Conservation (phyloP, 2,329 filamentous ascomycete genomes). For the Xylaria arbuscula region DNA sequence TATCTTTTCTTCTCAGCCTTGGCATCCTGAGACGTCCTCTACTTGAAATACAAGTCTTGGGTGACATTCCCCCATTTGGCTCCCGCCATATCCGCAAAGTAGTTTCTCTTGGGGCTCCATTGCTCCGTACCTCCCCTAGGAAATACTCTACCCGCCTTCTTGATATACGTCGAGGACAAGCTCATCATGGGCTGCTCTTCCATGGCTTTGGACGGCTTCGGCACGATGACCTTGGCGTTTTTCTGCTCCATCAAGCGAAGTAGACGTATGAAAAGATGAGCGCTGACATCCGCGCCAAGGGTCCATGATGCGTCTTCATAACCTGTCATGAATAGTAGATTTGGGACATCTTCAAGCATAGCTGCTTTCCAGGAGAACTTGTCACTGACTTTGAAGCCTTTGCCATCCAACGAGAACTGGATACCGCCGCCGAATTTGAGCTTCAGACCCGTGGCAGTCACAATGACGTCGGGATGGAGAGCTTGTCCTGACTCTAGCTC, state of each 20-base stretch:
- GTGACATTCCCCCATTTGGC: slow-evolving; percentile 43
- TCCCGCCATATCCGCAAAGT: slow-evolving; percentile 40
- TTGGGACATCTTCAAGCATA: slow-evolving; percentile 76
- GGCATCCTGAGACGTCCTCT: not conserved
- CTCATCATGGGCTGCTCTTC: slow-evolving; percentile 45
- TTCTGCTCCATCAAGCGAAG: slow-evolving; percentile 59
- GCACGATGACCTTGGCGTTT: slow-evolving; percentile 32
- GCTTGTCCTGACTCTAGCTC: slow-evolving; percentile 59
- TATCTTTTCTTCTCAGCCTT: not conserved
- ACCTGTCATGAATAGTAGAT: slow-evolving; percentile 69
- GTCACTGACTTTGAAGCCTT: slow-evolving; percentile 57
- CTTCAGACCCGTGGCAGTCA: slow-evolving; percentile 75
- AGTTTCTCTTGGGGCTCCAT: slow-evolving; percentile 44
- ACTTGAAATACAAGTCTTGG: slow-evolving; percentile 39
- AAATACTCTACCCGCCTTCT: slow-evolving; percentile 52
- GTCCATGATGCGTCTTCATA: slow-evolving; percentile 77
- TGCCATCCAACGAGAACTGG: slow-evolving; percentile 64
- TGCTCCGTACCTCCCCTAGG: slow-evolving; percentile 51
- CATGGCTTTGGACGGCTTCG: slow-evolving; percentile 33
- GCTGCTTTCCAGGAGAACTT: slow-evolving; percentile 71
- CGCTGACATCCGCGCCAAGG: slow-evolving; percentile 68
- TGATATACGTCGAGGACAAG: slow-evolving; percentile 55
- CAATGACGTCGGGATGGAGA: slow-evolving; percentile 72
- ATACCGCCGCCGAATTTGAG: slow-evolving; percentile 67
- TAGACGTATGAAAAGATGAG: slow-evolving; percentile 60